Evolutionary conservation across 2,329 filamentous ascomycete species (phyloP).

Genomic region (Stachybotrys elegans): DNA sequence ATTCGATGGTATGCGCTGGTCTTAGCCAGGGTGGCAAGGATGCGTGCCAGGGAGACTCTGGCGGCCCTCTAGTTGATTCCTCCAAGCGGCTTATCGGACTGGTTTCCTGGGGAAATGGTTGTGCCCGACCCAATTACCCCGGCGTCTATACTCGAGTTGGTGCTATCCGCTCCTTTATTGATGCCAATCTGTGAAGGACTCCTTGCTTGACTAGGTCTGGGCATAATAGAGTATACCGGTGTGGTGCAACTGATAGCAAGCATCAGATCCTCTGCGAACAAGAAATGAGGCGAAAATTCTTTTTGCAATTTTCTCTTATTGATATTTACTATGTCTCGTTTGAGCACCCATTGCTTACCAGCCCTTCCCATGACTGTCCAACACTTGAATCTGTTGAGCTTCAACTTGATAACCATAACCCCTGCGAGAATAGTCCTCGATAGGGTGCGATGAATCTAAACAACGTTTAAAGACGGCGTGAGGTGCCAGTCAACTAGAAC

Average conservation of each 20-base stretch:
- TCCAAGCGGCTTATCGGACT: not conserved
- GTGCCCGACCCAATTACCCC: not conserved
- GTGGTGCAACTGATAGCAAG: not conserved
- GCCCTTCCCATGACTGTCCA: no score
- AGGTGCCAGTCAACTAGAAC: no score
- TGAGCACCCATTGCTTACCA: no score
- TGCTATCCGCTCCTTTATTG: not conserved
- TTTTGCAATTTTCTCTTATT: no score
- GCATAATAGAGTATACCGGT: not conserved
- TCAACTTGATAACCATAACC: not conserved
- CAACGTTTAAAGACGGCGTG: not conserved
- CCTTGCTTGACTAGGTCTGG: not conserved
- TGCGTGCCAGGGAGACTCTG: not conserved
- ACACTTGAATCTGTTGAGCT: no score
- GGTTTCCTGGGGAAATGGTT: not conserved
- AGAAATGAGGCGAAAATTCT: not conserved
- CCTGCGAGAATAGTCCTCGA: not conserved
- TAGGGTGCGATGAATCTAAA: not conserved
- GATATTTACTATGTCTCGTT: no score
- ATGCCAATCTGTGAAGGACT: not conserved
- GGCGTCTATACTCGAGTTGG: not conserved
- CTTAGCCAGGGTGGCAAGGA: not conserved
- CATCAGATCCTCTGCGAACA: not conserved
- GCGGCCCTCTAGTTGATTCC: not conserved
- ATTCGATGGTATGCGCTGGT: not conserved